Percentiles rank a stretch among this genome's conserved stretches.
phyloP scores from a whole-genome alignment of 1,284 basidiomycete species.

The Phlebopus sp. region DNA sequence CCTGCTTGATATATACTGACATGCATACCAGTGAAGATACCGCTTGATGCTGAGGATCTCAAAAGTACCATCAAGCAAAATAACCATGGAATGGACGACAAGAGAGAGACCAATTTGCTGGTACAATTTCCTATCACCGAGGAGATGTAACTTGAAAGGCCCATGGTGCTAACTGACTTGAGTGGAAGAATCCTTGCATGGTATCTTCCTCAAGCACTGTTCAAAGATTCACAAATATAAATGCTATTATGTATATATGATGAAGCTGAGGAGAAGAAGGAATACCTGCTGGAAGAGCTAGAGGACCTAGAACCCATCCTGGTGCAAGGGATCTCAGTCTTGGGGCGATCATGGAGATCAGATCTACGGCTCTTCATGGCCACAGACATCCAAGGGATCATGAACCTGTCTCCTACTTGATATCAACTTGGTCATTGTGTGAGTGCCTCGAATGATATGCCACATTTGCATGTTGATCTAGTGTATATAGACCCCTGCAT shows the following conservation, averaged over 20 bases:
- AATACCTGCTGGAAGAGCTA: not conserved
- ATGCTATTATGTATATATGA: too few relatives aligned
- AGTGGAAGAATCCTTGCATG: not conserved
- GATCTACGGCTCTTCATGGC: not conserved
- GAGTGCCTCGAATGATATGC: not conserved
- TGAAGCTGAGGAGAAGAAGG: too few relatives aligned
- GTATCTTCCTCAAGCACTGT: slow-evolving; percentile 1
- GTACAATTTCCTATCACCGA: too few relatives aligned
- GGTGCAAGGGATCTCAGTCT: not conserved
- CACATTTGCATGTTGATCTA: too few relatives aligned
- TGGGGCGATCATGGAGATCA: not conserved
- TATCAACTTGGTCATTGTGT: slow-evolving; percentile 6
- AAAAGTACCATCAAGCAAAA: too few relatives aligned
- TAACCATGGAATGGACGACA: too few relatives aligned
- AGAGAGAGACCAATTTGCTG: too few relatives aligned
- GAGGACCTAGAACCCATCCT: not conserved
- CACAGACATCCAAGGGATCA: not conserved
- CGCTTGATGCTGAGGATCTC: too few relatives aligned
- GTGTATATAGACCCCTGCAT: not conserved
- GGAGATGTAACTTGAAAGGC: too few relatives aligned
- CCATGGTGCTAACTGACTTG: not conserved
- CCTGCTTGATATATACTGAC: too few relatives aligned
- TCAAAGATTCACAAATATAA: not conserved
- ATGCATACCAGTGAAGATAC: too few relatives aligned
- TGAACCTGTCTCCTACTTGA: slow-evolving; percentile 6